Base-by-base conservation (phyloP, 108 stramenopile genomes). In the Mayamaea pseudoterrestris region DNA sequence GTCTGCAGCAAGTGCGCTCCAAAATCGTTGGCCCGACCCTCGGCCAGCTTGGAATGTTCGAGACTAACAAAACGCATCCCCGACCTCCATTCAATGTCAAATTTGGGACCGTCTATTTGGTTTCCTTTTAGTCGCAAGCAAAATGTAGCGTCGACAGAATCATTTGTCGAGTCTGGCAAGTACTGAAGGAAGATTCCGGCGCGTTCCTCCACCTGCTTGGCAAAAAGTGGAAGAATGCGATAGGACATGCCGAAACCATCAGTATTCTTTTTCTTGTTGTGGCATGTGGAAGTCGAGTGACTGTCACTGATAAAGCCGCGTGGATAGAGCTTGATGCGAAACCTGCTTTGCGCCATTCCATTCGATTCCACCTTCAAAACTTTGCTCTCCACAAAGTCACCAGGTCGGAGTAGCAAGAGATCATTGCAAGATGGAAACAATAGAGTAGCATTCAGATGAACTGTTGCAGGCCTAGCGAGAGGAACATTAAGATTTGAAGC, bases 41-140 rank as follows among this genome's bases (percentile, higher is more conserved):
- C 36, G 12, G 35, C 22, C 23, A 60, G 35, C 31, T 60, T 35
- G 5, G 47, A 16, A 0, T 30, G 12, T 21, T 36, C 37, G 3
- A 35, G 14, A 20, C 35, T 14, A 9, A 67, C 65, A 45, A 73
- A 73, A 5, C 71, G 18, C 71, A 68, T 65, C 11, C 71, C 71
- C 7, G 63, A 56, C n/a, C 58, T 52, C 66, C 66, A 73, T 48
- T 73, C 66, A 14, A 73, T 54, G 41, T 63, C 61, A 59, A 73
- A 67, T n/a, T 37, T 46, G 14, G 29, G 52, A 24, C 53, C 52
- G 3, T 6, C 7, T 0, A 18, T 36, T 51, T 73, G 71, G 27
- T 53, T 31, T 9, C 71, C 71, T 27, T 52, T 37, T 16, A 73
- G 62, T 40, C 66, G 66, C 21, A 73, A 26, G 16, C 50, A 61